A percentile compares a stretch with the other conserved stretches of the same genome.
Evolutionary conservation across 768 basidiomycete species (phyloP).

Genomic region (Leccinum rimulosum): DNA sequence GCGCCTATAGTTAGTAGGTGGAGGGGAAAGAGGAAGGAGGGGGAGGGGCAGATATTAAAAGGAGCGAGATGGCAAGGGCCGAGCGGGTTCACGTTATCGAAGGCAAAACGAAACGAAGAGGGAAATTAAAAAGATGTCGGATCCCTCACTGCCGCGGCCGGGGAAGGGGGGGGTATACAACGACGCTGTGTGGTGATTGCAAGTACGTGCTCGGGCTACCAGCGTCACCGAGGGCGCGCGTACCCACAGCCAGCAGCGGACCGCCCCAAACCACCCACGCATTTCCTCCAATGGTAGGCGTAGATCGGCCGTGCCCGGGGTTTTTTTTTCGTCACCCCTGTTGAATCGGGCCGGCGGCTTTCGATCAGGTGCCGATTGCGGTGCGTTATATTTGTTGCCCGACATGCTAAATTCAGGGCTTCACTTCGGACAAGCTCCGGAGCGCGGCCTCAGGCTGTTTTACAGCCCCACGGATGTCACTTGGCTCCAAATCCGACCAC

Average conservation of each 20-base stretch:
- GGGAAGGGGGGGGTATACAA: not conserved
- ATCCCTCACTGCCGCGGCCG: not conserved
- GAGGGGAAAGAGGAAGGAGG: slow-evolving; percentile 5
- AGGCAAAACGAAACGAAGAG: slow-evolving; percentile 18
- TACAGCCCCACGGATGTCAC: not conserved
- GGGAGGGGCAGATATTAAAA: slow-evolving; percentile 23
- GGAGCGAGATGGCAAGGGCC: slow-evolving; percentile 26
- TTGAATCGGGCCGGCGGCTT: slow-evolving; percentile 35
- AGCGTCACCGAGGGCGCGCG: not conserved
- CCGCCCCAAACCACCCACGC: not conserved
- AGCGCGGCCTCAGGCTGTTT: not conserved
- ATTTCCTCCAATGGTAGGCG: slow-evolving; percentile 20
- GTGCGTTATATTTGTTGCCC: not conserved
- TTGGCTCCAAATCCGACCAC: not conserved
- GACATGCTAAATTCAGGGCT: slow-evolving; percentile 3
- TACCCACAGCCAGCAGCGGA: not conserved
- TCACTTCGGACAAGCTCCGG: not conserved
- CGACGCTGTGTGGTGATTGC: not conserved
- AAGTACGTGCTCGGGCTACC: slow-evolving; percentile 12
- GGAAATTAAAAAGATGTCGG: slow-evolving; percentile 14
- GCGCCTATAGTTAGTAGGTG: not conserved
- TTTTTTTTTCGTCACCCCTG: slow-evolving; percentile 17
- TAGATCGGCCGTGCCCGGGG: slow-evolving; percentile 31
- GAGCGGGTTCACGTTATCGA: slow-evolving; percentile 26
- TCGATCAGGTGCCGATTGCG: slow-evolving; percentile 28